A percentile compares a stretch with the other conserved stretches of the same genome.
These are phyloP conservation scores for Carex kokanica DNA, from an alignment of 176 grass and related monocot species.

Conservation along the genomic window DNA sequence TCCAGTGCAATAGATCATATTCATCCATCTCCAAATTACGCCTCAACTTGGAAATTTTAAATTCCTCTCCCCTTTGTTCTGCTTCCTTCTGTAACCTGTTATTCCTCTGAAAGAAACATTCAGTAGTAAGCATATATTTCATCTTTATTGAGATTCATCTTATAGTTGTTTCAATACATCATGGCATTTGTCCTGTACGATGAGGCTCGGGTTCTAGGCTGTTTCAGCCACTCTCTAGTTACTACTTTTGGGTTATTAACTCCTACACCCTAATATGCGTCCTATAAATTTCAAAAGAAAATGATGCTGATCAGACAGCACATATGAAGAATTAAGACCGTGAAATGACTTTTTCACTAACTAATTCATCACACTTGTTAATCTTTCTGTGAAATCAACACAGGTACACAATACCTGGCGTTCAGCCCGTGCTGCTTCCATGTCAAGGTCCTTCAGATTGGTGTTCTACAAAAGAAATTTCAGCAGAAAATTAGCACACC, in stretches of 20 bases:
- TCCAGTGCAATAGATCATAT: constrained; percentile 90
- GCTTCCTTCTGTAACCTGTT: constrained; percentile 65
- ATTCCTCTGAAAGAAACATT: constrained; percentile 44
- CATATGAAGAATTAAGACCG: background rate
- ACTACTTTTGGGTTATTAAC: background rate
- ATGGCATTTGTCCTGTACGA: background rate
- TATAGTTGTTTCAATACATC: background rate
- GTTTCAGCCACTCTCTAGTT: background rate
- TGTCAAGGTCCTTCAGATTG: constrained; percentile 70
- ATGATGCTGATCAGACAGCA: background rate
- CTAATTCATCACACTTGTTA: background rate
- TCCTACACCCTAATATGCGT: background rate
- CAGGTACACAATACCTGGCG: constrained; percentile 49
- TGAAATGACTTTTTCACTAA: background rate
- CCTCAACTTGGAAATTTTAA: constrained; percentile 47
- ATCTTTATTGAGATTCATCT: background rate
- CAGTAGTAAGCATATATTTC: constrained; percentile 1
- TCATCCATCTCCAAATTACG: constrained; percentile 85
- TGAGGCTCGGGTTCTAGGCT: background rate
- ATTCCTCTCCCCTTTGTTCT: constrained; percentile 65
- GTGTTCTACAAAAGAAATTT: constrained; percentile 47
- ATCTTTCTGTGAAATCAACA: background rate
- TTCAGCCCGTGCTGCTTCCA: constrained; percentile 70
- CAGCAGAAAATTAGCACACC: constrained; percentile 21
- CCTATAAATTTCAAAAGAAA: background rate